phyloP scores from a whole-genome alignment of 2,329 filamentous ascomycete species.

The Clonostachys byssicola region DNA sequence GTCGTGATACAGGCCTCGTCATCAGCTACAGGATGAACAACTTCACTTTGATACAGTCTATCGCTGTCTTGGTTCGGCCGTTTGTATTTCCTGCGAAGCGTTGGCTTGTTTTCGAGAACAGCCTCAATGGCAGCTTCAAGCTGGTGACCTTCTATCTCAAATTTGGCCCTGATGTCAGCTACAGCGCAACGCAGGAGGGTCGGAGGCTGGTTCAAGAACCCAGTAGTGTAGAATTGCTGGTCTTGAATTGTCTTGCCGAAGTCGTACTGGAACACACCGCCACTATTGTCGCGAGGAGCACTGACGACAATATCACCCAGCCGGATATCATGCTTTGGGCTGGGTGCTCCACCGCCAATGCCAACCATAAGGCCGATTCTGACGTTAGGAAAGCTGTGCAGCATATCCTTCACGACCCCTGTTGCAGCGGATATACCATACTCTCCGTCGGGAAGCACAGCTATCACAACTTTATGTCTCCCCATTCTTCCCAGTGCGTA shows the following conservation, averaged over 20 bases:
- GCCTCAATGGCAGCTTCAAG: background rate
- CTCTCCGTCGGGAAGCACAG: conserved; percentile 13
- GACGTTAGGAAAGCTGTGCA: conserved; percentile 18
- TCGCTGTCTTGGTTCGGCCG: background rate
- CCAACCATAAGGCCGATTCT: conserved; percentile 22
- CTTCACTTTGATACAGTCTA: background rate
- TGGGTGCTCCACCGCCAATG: conserved; percentile 25
- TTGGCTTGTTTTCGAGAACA: background rate
- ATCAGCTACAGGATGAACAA: background rate
- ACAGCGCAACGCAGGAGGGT: background rate
- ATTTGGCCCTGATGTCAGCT: background rate
- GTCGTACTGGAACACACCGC: conserved; percentile 6
- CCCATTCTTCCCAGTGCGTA: conserved; percentile 24
- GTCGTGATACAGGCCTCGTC: background rate
- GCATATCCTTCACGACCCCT: conserved; percentile 15
- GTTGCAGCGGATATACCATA: conserved; percentile 17
- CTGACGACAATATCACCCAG: conserved; percentile 28
- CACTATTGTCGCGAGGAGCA: background rate
- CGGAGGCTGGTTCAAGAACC: conserved; percentile 3
- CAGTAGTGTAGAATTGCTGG: conserved; percentile 1
- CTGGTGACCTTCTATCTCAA: background rate
- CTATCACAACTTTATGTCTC: conserved; percentile 27
- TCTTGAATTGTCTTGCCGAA: conserved; percentile 6
- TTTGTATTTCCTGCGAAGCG: background rate
- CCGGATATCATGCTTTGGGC: conserved; percentile 21